Base-by-base conservation (phyloP, 2,329 filamentous ascomycete genomes). In the Ophiostoma ips region DNA sequence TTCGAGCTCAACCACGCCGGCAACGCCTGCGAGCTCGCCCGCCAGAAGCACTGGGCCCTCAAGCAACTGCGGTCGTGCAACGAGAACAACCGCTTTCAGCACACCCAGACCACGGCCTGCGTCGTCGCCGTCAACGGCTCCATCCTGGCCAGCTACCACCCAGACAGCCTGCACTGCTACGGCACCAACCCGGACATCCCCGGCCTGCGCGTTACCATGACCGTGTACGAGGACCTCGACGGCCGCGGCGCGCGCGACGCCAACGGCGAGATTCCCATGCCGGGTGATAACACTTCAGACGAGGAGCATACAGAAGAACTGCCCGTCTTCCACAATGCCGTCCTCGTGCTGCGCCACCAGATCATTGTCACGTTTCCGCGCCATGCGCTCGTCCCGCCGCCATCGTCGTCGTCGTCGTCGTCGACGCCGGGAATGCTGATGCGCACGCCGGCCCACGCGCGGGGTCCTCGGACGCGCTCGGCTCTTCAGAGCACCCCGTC, bases 191-290 rank as follows among this genome's bases (percentile, higher is more conserved):
- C 54, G 1, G 52, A 56, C 9, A 13, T 55, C 3, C 6, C 36
- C 1, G 55, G 55, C 8, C 45, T 57, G 49, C 55, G 55, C 5
- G 55, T 57, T 19, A 57, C 55, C 10, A 52, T 57, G 55, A 55
- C 54, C 8, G 44, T 56, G n/a, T 48, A 48, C 9, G 46, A 53
- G 18, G 46, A 34, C 30, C 31, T 44, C 12, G 8, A 15, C 19
- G 37, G 31, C 41, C 28, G 3, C 2, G 24, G 15, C 28, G 21
- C 24, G 15, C 15, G 6, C 16, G 34, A 28, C 28, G 33, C 3
- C 21, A 34, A 40, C 16, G 44, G 40, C 3, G 40, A 43, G n/a
- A 24, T 43, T 11, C 40, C 40, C 15, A 15, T 43, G 9, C 3
- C 19, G 5, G 10, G 5, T 30, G 15, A 34, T 28, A 18, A 24